Conservation (phyloP, 2,329 filamentous ascomycete species). For the Dryadomyces sulphureus region DNA sequence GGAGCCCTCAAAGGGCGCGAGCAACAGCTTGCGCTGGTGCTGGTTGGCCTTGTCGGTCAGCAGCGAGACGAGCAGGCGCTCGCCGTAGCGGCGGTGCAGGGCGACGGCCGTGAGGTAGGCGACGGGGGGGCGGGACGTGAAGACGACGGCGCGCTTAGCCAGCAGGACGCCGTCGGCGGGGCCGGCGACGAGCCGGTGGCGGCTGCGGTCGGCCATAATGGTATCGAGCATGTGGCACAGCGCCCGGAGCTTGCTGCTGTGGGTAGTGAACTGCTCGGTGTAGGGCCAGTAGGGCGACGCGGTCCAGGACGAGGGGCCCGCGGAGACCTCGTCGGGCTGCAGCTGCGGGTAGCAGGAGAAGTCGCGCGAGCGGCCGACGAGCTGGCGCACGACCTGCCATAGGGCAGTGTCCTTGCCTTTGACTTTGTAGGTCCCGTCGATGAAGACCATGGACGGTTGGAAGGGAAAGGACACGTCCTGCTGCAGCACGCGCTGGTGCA, state of each 20-base stretch:
- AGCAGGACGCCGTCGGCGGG: neutral
- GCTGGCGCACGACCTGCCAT: neutral
- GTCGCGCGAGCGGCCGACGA: neutral
- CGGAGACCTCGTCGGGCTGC: neutral
- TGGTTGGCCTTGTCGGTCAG: neutral
- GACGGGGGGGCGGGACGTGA: neutral
- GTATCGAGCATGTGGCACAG: neutral
- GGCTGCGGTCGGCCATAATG: neutral
- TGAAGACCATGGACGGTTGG: slow-evolving; percentile 2
- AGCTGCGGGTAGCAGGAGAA: neutral
- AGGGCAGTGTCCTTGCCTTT: slow-evolving; percentile 1
- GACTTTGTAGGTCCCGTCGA: slow-evolving; percentile 1
- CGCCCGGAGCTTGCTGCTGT: neutral
- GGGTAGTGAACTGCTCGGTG: neutral
- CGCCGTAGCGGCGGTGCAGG: neutral
- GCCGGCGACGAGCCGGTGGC: neutral
- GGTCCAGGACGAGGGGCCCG: neutral
- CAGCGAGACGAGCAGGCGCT: neutral
- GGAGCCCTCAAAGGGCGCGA: neutral
- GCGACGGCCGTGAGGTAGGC: slow-evolving; percentile 1
- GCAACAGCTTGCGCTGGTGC: neutral
- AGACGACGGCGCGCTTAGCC: neutral
- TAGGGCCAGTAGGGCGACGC: neutral
- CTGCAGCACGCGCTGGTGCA: neutral
- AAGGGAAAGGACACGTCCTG: neutral